Base-by-base conservation (phyloP, 2,329 filamentous ascomycete genomes). In the Fusarium tjaetaba region DNA sequence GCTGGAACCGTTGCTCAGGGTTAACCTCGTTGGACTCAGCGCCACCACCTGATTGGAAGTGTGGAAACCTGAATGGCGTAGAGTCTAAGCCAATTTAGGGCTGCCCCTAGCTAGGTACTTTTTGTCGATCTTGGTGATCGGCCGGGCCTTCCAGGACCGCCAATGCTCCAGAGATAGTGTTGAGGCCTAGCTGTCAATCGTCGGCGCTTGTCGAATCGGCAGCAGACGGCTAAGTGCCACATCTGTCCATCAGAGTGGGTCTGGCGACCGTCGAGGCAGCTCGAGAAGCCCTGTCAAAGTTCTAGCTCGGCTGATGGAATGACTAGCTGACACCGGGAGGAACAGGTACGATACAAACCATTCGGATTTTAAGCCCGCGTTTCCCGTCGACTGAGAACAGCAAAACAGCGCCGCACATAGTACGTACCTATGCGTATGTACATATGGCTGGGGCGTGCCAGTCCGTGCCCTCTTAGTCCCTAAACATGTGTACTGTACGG, bases 41-140 rank as follows among this genome's bases (percentile, higher is more conserved):
- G 61, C 66, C 62, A 72, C 67, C 53, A 67, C 39, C 51, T 59
- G 60, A 60, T 63, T 53, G 45, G 56, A 64, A 64, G 46, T 30
- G 56, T 58, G 45, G 61, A 41, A 39, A 49, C n/a, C 28, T 66
- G 45, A 45, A 26, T 34, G 41, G 61, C 32, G 41, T 62, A 18
- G n/a, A 43, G 56, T 26, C 74, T 65, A 62, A 65, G 42, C 66
- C 64, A 43, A 20, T 66, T 66, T 45, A 48, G 60, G 71, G 61
- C 57, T 65, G 59, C 70, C 69, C 59, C 74, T 76, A 76, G 42
- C 65, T 73, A 74, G 58, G 22, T 51, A 43, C 59, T 63, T 26
- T 64, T 64, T 64, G 75, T 74, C 73, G 76, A 78, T 78, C 76
- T 74, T 67, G 73, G 76, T 55, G 51, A 78, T 78, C 76, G 68